Evolutionary conservation across 2,329 filamentous ascomycete genomes (phyloP).

Genomic region (Colletotrichum spinosum): DNA sequence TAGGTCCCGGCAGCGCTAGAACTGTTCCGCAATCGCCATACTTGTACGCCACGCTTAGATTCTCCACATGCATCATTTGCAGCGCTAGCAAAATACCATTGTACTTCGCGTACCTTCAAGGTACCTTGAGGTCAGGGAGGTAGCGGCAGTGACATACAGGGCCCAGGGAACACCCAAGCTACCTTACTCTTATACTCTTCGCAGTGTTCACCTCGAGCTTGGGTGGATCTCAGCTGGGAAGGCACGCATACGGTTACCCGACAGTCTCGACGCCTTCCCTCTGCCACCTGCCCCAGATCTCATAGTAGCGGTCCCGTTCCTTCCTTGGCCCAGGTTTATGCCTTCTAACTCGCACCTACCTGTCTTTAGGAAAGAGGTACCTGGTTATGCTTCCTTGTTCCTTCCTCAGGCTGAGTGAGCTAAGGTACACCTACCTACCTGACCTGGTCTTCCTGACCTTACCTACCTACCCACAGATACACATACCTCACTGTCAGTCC

Average conservation of each 20-base stretch:
- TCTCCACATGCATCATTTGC: slow-evolving; percentile 30
- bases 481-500: neutral
- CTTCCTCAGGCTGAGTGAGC: neutral
- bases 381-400: neutral
- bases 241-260: slow-evolving; percentile 17
- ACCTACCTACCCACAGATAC: neutral
- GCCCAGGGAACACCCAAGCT: neutral
- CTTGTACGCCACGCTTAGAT: slow-evolving; percentile 18
- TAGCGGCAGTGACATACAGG: too few relatives aligned
- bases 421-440: neutral
- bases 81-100: slow-evolving; percentile 20
- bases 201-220: neutral
- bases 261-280: slow-evolving; percentile 10
- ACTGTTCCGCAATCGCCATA: slow-evolving; percentile 23
- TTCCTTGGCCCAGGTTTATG: neutral
- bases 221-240: slow-evolving; percentile 2
- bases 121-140: too few relatives aligned
- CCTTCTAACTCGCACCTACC: neutral
- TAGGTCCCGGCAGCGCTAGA: slow-evolving; percentile 8
- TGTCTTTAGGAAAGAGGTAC: neutral
- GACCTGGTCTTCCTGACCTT: neutral
- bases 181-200: neutral
- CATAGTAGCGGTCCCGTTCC: neutral
- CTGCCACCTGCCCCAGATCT: slow-evolving; percentile 13
- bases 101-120: neutral